These are phyloP conservation scores for Diaporthe ilicicola DNA, from an alignment of 2,329 filamentous ascomycete species.

Conservation along the genomic window DNA sequence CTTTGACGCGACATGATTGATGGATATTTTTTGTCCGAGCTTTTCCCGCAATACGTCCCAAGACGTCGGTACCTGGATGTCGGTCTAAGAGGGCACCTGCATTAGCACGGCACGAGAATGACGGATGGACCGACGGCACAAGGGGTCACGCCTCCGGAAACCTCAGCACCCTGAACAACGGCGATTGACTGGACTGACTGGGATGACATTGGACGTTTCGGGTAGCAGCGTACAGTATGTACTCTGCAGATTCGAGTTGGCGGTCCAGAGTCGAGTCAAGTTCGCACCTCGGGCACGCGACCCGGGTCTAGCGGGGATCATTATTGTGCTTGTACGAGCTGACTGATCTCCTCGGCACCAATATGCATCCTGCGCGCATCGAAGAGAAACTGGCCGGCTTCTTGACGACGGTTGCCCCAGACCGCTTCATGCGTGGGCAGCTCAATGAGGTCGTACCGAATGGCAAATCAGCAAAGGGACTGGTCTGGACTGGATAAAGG, in stretches of 20 bases:
- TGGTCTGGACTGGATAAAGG: not conserved
- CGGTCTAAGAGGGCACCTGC: conserved; percentile 21
- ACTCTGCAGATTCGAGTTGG: not conserved
- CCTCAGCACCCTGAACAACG: not conserved
- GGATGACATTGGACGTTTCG: not conserved
- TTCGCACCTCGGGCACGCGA: not conserved
- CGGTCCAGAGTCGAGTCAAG: not conserved
- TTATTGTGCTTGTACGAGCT: not conserved
- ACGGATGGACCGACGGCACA: conserved; percentile 17
- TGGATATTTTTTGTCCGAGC: conserved; percentile 30
- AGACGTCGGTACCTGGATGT: conserved; percentile 27
- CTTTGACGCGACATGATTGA: conserved; percentile 21
- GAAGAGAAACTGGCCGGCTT: not conserved
- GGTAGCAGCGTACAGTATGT: not conserved
- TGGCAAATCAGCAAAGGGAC: not conserved
- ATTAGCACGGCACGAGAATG: conserved; percentile 21
- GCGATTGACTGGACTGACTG: not conserved
- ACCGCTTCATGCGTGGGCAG: not conserved
- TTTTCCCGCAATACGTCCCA: conserved; percentile 20
- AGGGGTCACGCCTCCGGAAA: not conserved
- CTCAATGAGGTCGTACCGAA: not conserved
- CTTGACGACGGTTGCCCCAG: not conserved
- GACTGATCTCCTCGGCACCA: not conserved
- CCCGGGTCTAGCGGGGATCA: not conserved
- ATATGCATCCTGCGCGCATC: not conserved